Evolutionary conservation across 225 moss, liverwort and hornwort species (phyloP).

Genomic region (Sphagnum contortum): DNA sequence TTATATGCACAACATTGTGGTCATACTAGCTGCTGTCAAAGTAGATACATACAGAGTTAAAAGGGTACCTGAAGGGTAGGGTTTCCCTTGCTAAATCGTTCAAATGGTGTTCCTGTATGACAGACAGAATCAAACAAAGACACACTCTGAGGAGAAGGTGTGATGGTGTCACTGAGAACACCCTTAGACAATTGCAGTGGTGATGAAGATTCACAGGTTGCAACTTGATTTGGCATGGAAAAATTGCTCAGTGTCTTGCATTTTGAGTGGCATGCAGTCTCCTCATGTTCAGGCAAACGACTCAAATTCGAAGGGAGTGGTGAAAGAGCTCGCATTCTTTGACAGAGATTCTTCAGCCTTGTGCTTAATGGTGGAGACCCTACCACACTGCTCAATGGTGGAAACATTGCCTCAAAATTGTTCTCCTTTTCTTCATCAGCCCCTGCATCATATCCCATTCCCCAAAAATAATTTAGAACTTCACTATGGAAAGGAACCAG

Average conservation of each 20-base stretch:
- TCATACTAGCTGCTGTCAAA: no score
- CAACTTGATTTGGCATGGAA: no score
- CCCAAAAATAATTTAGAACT: background rate
- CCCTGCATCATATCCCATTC: background rate
- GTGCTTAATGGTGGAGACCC: slow-evolving; percentile 25
- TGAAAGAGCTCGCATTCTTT: slow-evolving; percentile 7
- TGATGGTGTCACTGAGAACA: background rate
- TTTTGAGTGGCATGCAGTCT: background rate
- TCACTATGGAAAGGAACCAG: background rate
- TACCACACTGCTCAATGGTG: slow-evolving; percentile 1
- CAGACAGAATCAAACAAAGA: background rate
- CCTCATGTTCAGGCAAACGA: background rate
- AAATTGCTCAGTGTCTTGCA: background rate
- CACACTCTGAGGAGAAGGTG: background rate
- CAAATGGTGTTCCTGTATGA: slow-evolving; percentile 10
- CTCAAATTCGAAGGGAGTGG: slow-evolving; percentile 5
- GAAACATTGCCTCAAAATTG: background rate
- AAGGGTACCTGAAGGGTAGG: slow-evolving; percentile 11
- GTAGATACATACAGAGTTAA: no score
- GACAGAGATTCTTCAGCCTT: slow-evolving; percentile 9
- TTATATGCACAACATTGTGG: no score
- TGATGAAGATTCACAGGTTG: no score
- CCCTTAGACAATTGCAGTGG: background rate
- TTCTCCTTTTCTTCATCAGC: slow-evolving; percentile 22
- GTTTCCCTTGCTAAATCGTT: slow-evolving; percentile 13